phyloP scores from a whole-genome alignment of 2,329 filamentous ascomycete genomes.

The Clarireedia paspali region DNA sequence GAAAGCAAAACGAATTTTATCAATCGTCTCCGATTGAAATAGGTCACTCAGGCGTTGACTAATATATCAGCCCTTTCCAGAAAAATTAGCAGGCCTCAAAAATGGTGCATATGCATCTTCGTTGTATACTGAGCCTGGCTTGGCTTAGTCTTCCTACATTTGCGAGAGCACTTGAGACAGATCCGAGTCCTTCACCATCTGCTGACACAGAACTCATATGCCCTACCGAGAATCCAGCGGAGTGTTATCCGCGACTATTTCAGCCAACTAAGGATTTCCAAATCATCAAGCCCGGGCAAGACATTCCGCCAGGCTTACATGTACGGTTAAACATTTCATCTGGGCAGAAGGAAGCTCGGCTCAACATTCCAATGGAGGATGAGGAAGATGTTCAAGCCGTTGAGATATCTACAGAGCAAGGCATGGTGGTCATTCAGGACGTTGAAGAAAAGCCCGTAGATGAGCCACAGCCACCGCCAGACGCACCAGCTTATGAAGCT shows the following conservation, averaged over 20 bases:
- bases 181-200: conserved; percentile 16
- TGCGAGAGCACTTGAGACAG: conserved; percentile 16
- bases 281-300: conserved; percentile 53
- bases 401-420: conserved; percentile 40
- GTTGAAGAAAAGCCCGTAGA: conserved; percentile 31
- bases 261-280: conserved; percentile 59
- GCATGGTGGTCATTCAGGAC: conserved; percentile 25
- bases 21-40: conserved; percentile 21
- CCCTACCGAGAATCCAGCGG: conserved; percentile 48
- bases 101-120: conserved; percentile 19
- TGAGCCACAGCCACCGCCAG: conserved; percentile 34
- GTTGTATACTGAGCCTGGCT: conserved; percentile 17
- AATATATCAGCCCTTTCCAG: neutral
- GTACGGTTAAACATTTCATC: conserved; percentile 58
- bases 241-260: conserved; percentile 61
- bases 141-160: conserved; percentile 20
- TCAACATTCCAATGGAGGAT: conserved; percentile 46
- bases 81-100: neutral
- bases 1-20: conserved; percentile 23
- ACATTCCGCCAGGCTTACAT: conserved; percentile 57
- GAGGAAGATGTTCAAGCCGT: conserved; percentile 49
- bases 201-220: conserved; percentile 53
- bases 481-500: conserved; percentile 48
- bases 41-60: conserved; percentile 5
- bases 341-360: conserved; percentile 57